phyloP scores from a whole-genome alignment of 176 grass and related monocot genomes.

The Alloteropsis semialata region DNA sequence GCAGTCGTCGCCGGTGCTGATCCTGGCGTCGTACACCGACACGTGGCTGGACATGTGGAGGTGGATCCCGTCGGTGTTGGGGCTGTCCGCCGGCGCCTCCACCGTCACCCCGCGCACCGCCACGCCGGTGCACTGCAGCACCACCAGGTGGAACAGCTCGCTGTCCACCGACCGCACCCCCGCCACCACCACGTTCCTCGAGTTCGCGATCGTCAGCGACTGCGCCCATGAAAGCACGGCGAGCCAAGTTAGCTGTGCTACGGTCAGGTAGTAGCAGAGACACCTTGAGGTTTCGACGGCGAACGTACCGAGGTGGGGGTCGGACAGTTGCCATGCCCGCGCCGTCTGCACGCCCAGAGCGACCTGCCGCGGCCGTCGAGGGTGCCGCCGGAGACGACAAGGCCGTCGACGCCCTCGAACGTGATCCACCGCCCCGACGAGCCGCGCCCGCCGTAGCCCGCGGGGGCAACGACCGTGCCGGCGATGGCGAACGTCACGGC shows the following conservation, averaged over 20 bases:
- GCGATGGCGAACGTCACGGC: slow-evolving; percentile 53
- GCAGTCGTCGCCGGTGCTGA: slow-evolving; percentile 94
- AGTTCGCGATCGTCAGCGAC: slow-evolving; percentile 77
- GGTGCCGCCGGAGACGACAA: slow-evolving; percentile 66
- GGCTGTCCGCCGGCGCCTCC: slow-evolving; percentile 66
- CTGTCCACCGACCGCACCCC: slow-evolving; percentile 65
- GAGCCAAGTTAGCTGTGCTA: neutral
- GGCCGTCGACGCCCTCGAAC: slow-evolving; percentile 63
- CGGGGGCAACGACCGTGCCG: slow-evolving; percentile 59
- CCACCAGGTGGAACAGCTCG: slow-evolving; percentile 77
- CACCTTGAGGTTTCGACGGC: neutral
- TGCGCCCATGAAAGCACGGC: slow-evolving; percentile 9
- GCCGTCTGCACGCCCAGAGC: slow-evolving; percentile 66
- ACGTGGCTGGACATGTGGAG: slow-evolving; percentile 71
- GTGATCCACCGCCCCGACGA: slow-evolving; percentile 48
- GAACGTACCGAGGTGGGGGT: slow-evolving; percentile 47
- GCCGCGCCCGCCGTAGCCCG: slow-evolving; percentile 10
- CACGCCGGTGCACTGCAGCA: slow-evolving; percentile 53
- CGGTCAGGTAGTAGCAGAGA: neutral
- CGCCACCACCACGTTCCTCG: slow-evolving; percentile 60
- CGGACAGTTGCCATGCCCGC: slow-evolving; percentile 30
- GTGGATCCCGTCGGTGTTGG: slow-evolving; percentile 94
- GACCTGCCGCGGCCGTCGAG: slow-evolving; percentile 65
- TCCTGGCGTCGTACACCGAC: slow-evolving; percentile 43
- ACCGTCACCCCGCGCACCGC: slow-evolving; percentile 53